These are phyloP conservation scores for Epicoccum nigrum DNA, from an alignment of 2,329 filamentous ascomycete genomes.

Conservation along the genomic window DNA sequence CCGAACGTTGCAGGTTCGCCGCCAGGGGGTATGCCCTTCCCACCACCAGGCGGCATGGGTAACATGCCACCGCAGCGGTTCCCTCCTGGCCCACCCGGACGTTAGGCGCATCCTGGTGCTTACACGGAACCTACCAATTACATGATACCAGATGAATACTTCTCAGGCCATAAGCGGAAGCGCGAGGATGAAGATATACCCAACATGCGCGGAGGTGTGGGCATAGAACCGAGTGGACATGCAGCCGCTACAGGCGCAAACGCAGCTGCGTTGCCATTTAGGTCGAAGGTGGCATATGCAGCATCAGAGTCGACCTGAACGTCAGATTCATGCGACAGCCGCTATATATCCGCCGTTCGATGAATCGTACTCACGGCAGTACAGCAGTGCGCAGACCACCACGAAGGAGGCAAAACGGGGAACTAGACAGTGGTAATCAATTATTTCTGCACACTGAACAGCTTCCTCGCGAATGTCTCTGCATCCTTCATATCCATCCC, in stretches of 20 bases:
- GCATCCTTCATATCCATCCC: slow-evolving; percentile 56
- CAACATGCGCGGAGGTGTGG: slow-evolving; percentile 18
- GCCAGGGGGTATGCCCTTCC: slow-evolving; percentile 44
- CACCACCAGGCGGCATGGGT: slow-evolving; percentile 47
- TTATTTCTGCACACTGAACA: slow-evolving; percentile 18
- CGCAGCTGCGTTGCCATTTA: slow-evolving; percentile 19
- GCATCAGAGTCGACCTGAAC: not conserved
- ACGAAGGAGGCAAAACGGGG: no score
- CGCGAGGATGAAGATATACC: slow-evolving; percentile 26
- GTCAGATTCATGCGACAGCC: not conserved
- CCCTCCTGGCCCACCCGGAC: slow-evolving; percentile 36
- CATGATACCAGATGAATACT: slow-evolving; percentile 7
- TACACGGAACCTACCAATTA: slow-evolving; percentile 14
- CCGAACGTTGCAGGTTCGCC: slow-evolving; percentile 38
- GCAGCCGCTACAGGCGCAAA: slow-evolving; percentile 32
- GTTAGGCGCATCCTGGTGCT: slow-evolving; percentile 24
- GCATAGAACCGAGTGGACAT: not conserved
- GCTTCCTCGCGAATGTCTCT: slow-evolving; percentile 44
- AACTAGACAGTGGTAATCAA: slow-evolving; percentile 1
- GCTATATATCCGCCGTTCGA: not conserved
- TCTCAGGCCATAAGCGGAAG: slow-evolving; percentile 15
- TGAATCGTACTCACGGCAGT: slow-evolving; percentile 16
- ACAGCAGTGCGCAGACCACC: slow-evolving; percentile 17
- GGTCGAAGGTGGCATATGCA: slow-evolving; percentile 12
- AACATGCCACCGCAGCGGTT: slow-evolving; percentile 35